Percentiles rank a stretch among this genome's conserved stretches.
These are phyloP conservation scores for Canavalia ensiformis DNA, from an alignment of 306 rosid genomes.

Conservation along the genomic window DNA sequence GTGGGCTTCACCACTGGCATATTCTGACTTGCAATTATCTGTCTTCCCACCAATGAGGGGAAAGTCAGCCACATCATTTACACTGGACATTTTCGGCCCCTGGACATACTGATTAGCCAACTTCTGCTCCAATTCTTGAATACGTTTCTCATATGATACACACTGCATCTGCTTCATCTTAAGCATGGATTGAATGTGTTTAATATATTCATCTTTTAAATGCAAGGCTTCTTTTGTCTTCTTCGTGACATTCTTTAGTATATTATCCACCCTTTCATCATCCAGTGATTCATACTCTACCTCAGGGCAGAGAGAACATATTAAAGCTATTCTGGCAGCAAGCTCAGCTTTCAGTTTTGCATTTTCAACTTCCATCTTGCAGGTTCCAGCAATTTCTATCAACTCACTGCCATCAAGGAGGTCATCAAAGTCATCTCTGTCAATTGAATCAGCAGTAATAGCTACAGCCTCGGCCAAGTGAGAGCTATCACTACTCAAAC, in stretches of 20 bases:
- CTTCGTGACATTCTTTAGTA: constrained; percentile 77
- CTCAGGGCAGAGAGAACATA: constrained; percentile 78
- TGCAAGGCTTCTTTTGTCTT: constrained; percentile 95
- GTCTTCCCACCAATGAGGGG: constrained; percentile 64
- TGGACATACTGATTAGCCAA: constrained; percentile 78
- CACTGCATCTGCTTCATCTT: constrained; percentile 84
- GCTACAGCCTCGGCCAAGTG: constrained; percentile 70
- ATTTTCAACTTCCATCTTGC: constrained; percentile 96
- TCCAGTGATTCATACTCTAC: constrained; percentile 72
- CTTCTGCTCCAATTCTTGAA: constrained; percentile 92
- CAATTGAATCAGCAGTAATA: constrained; percentile 58
- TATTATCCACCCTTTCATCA: constrained; percentile 68
- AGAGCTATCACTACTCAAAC: constrained; percentile 63
- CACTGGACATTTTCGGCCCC: constrained; percentile 69
- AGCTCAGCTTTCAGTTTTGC: constrained; percentile 99
- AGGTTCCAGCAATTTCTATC: constrained; percentile 94
- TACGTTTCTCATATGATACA: constrained; percentile 86
- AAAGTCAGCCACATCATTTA: constrained; percentile 57
- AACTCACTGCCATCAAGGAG: constrained; percentile 77
- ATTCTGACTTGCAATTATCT: constrained; percentile 62
- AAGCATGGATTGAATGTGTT: constrained; percentile 82
- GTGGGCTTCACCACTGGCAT: constrained; percentile 57
- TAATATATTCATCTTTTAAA: constrained; percentile 86
- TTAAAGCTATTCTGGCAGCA: constrained; percentile 83
- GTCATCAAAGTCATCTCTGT: constrained; percentile 68